phyloP scores from a whole-genome alignment of 208 protist genomes.

The Novymonas esmeraldas region DNA sequence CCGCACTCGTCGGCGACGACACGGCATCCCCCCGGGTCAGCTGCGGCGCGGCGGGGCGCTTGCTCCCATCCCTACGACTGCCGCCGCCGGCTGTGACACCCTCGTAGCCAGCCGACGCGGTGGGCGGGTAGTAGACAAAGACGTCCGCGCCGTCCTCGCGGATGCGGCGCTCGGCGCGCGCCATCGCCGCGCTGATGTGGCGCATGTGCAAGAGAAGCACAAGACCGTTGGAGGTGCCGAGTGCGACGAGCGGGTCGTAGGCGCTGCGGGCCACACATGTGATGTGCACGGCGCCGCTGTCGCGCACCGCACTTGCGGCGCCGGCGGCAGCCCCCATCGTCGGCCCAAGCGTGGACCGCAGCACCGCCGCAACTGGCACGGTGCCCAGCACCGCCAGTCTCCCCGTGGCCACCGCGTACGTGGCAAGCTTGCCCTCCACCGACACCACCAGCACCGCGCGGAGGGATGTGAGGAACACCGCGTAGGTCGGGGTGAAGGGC shows the following conservation, averaged over 20 bases:
- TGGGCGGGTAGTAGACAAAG: constrained; percentile 35
- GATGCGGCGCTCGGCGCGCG: constrained; percentile 18
- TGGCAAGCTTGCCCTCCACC: constrained; percentile 49
- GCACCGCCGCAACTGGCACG: constrained; percentile 22
- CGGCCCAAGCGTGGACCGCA: constrained; percentile 13
- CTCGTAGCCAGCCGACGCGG: background rate
- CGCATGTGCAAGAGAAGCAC: constrained; percentile 59
- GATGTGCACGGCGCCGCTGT: constrained; percentile 20
- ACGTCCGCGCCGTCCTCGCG: constrained; percentile 38
- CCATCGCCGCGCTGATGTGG: constrained; percentile 27
- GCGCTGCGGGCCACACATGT: constrained; percentile 60
- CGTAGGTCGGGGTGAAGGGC: constrained; percentile 75
- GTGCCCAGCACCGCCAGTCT: constrained; percentile 46
- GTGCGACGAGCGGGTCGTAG: constrained; percentile 78
- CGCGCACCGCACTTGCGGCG: background rate
- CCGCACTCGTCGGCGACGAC: constrained; percentile 8
- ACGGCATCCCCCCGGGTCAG: background rate
- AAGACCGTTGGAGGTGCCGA: constrained; percentile 64
- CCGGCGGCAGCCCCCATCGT: constrained; percentile 7
- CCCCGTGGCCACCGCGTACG: constrained; percentile 62
- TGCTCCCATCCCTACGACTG: background rate
- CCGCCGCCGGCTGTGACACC: background rate
- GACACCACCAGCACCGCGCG: constrained; percentile 74
- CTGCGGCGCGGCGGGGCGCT: constrained; percentile 1
- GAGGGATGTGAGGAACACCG: constrained; percentile 56